These are phyloP conservation scores for Plicaturopsis crispa DNA, from an alignment of 768 basidiomycete species.

Conservation along the genomic window DNA sequence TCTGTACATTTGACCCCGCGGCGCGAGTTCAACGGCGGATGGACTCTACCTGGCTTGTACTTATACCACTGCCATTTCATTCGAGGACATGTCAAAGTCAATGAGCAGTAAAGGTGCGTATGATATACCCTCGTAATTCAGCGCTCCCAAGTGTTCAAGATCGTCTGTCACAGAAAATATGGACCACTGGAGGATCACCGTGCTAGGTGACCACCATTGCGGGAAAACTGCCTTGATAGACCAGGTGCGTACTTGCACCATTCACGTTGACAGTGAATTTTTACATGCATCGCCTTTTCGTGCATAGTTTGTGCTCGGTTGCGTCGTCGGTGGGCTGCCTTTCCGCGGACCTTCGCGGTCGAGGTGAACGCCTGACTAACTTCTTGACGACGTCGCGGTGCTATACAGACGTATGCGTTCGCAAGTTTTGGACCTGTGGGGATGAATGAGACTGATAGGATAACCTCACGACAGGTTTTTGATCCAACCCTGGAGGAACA, in stretches of 20 bases:
- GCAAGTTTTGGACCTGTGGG: not conserved
- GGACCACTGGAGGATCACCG: not conserved
- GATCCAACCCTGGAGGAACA: not conserved
- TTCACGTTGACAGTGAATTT: no score
- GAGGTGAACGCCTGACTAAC: not conserved
- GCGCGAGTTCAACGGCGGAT: no score
- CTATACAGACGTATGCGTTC: not conserved
- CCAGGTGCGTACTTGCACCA: not conserved
- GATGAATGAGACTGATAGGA: not conserved
- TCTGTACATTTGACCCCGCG: no score
- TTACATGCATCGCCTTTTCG: not conserved
- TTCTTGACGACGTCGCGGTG: not conserved
- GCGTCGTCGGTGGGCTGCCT: not conserved
- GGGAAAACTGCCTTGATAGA: not conserved
- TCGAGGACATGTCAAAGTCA: no score
- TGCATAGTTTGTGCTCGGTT: not conserved
- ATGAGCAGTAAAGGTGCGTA: no score
- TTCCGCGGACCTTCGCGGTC: no score
- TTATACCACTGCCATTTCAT: no score
- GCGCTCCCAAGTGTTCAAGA: no score
- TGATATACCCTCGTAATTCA: no score
- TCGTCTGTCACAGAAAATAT: no score
- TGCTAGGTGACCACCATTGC: not conserved
- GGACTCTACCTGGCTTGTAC: no score
- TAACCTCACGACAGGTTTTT: not conserved